These are phyloP conservation scores for Tremellales sp. DNA, from an alignment of 1,284 basidiomycete genomes.

Conservation along the genomic window DNA sequence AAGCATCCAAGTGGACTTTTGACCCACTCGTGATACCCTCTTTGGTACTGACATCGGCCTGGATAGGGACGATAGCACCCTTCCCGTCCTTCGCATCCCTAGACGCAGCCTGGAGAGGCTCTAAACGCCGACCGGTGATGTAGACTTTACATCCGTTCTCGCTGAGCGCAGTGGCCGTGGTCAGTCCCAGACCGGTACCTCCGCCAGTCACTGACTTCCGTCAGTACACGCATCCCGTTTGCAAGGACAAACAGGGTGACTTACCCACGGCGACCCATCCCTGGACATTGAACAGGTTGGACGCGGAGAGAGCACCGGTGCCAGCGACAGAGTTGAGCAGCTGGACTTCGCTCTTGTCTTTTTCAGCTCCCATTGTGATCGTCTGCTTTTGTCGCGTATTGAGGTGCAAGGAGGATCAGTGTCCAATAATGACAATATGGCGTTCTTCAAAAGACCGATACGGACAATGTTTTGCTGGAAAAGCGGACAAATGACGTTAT, in stretches of 20 bases:
- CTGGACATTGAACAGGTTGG: slow-evolving; percentile 38
- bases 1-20: neutral
- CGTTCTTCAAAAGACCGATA: too few relatives aligned
- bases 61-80: slow-evolving; percentile 33
- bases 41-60: slow-evolving; percentile 41
- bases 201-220: slow-evolving; percentile 36
- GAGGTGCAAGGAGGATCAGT: too few relatives aligned
- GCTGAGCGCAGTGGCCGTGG: slow-evolving; percentile 39
- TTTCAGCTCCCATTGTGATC: neutral
- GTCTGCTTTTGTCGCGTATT: too few relatives aligned
- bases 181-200: slow-evolving; percentile 42
- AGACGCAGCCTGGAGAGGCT: slow-evolving; percentile 36
- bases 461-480: too few relatives aligned
- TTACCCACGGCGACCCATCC: slow-evolving; percentile 43
- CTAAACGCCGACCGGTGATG: slow-evolving; percentile 41
- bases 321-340: slow-evolving; percentile 18
- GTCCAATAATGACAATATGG: too few relatives aligned
- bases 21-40: slow-evolving; percentile 39
- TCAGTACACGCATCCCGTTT: neutral
- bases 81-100: slow-evolving; percentile 16
- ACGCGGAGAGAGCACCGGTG: slow-evolving; percentile 23
- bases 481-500: too few relatives aligned
- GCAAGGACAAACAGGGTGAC: slow-evolving; percentile 4
- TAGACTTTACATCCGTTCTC: slow-evolving; percentile 44
- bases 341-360: neutral